Evolutionary conservation across 371 early-diverging fungal species (phyloP).

Genomic region (Actinomortierella ambigua): DNA sequence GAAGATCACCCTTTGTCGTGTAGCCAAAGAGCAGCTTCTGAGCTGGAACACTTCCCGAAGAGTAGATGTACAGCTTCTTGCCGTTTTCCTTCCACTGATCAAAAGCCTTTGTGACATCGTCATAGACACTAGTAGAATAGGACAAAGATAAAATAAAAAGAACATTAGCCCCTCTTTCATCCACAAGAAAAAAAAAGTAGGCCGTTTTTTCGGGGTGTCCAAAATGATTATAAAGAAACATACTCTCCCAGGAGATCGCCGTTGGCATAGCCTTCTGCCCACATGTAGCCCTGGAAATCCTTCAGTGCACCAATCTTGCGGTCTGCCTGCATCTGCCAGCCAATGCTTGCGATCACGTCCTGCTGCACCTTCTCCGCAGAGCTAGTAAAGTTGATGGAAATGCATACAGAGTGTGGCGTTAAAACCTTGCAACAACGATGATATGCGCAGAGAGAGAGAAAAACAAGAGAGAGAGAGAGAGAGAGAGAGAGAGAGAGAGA

Average conservation of each 20-base stretch:
- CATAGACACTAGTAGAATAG: slow-evolving; percentile 68
- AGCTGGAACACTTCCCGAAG: slow-evolving; percentile 91
- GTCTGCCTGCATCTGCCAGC: slow-evolving; percentile 85
- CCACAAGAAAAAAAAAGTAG: background rate
- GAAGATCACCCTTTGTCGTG: slow-evolving; percentile 84
- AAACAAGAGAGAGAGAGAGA: too few relatives aligned
- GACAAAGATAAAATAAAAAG: background rate
- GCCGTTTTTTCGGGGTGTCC: background rate
- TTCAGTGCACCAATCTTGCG: slow-evolving; percentile 90
- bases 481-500: slow-evolving; percentile 3
- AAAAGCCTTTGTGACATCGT: slow-evolving; percentile 83
- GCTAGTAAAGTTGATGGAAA: slow-evolving; percentile 15
- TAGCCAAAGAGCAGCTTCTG: slow-evolving; percentile 90
- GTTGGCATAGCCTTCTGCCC: slow-evolving; percentile 83
- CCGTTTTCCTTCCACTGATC: slow-evolving; percentile 66
- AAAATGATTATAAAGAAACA: slow-evolving; percentile 32
- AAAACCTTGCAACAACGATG: too few relatives aligned
- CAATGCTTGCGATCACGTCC: slow-evolving; percentile 70
- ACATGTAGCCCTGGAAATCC: slow-evolving; percentile 93
- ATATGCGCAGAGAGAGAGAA: too few relatives aligned
- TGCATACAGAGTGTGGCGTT: too few relatives aligned
- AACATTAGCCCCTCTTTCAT: background rate
- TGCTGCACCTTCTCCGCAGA: slow-evolving; percentile 57
- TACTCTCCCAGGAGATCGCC: slow-evolving; percentile 81
- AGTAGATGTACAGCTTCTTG: slow-evolving; percentile 86